Evolutionary conservation across 306 rosid species (phyloP), one percentile per base, ranked within the genome.

Genomic region (Rosa persica): DNA sequence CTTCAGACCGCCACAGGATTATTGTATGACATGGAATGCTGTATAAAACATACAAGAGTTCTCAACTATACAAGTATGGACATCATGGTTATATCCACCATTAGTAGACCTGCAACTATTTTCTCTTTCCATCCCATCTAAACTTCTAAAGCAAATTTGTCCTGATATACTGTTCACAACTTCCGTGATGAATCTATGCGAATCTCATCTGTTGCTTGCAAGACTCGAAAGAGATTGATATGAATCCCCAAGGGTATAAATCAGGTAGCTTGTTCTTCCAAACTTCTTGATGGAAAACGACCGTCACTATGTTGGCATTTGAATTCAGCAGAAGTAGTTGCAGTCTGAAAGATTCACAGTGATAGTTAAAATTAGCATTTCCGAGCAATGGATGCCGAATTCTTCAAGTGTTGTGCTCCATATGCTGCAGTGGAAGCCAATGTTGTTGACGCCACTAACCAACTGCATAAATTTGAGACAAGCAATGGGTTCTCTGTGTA

Each of bases 371-470:
- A 34, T 34, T 19, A 64, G 44, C 19, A 64, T 64, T 65, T 65
- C 44, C 4, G 19, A 43, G 85, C 75, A 3, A 57, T 36, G 73
- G 82, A 19, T 25, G 85, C 76, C 54, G 77, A 76, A 73, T 86
- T 85, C 77, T 89, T 81, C 83, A 81, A 65, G 81, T 86, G 86
- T 70, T 86, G 81, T 49, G 83, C 85, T 80, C 90, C 94, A 42
- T 93, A 90, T 34, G 98, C 92, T 58, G 89, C 91, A 0, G 93
- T 86, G 16, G 90, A 87, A 46, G 82, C 79, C 85, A 86, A 72
- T 60, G 97, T 92, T 43, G 98, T 95, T 80, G 95, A 88, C 36
- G 93, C 98, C 76, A 95, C 98, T 84, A 95, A 75, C 94, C 91
- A 95, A 76, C 98, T 95, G 92, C 86, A 84, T 52, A 78, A 80